These are phyloP conservation scores for Scheffersomyces lignicola DNA, from an alignment of 1,139 yeast genomes.

Conservation along the genomic window DNA sequence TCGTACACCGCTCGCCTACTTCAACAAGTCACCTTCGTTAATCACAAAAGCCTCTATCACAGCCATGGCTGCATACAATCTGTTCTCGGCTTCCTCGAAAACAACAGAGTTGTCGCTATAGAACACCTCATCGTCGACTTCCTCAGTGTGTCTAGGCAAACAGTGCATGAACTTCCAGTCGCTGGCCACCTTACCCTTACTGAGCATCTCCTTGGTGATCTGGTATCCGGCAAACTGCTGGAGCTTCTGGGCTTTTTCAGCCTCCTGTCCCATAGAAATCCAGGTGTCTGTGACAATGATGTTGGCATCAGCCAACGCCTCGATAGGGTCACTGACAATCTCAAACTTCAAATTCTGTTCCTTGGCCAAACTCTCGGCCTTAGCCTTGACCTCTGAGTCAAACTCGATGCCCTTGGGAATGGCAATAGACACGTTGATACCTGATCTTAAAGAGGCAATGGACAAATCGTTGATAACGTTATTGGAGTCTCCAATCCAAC, in stretches of 20 bases:
- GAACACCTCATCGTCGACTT: constrained; percentile 90
- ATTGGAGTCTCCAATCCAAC: constrained; percentile 98
- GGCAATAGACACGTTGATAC: constrained; percentile 81
- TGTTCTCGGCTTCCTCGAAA: constrained; percentile 93
- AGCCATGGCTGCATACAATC: constrained; percentile 95
- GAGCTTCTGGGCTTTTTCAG: constrained; percentile 67
- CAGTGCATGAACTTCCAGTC: constrained; percentile 96
- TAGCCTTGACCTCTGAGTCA: constrained; percentile 53
- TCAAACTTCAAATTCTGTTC: constrained; percentile 58
- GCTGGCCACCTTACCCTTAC: constrained; percentile 53
- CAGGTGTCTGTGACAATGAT: constrained; percentile 95
- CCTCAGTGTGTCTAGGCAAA: constrained; percentile 92
- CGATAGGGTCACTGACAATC: constrained; percentile 69
- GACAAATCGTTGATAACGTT: constrained; percentile 93
- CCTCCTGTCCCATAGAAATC: constrained; percentile 97
- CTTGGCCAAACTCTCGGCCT: constrained; percentile 54
- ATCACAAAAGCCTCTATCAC: constrained; percentile 86
- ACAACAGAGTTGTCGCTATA: constrained; percentile 83
- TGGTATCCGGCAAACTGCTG: constrained; percentile 86
- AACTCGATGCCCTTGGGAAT: constrained; percentile 76
- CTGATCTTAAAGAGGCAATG: constrained; percentile 84
- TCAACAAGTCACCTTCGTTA: constrained; percentile 64
- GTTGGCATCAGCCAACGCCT: constrained; percentile 73
- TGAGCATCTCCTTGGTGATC: constrained; percentile 66
- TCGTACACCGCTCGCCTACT: too few species aligned